A percentile compares a stretch with the other conserved stretches of the same genome.
These are phyloP conservation scores for Dorcoceras hygrometricum DNA, from an alignment of 257 asterid genomes.

Conservation along the genomic window DNA sequence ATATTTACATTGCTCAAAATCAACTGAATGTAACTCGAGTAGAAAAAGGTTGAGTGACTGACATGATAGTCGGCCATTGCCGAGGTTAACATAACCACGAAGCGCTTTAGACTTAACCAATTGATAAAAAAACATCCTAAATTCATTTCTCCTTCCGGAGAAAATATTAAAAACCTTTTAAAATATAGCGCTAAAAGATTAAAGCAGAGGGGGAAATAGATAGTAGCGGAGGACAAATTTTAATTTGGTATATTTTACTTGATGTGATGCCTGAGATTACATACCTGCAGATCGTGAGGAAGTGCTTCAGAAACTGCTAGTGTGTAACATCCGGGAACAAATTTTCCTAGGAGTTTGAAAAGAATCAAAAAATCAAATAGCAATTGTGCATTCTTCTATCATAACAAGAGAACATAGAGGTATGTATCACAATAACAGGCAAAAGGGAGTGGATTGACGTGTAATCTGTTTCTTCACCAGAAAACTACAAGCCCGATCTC, in stretches of 20 bases:
- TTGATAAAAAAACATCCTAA: not conserved
- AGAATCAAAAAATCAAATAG: conserved; percentile 16
- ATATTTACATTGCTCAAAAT: not conserved
- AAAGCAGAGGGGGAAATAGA: not conserved
- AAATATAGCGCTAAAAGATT: not conserved
- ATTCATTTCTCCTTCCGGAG: not conserved
- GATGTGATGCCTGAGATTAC: not conserved
- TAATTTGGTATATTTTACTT: not conserved
- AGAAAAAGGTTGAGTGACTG: conserved; percentile 5
- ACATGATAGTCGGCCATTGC: not conserved
- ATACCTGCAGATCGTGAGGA: conserved; percentile 66
- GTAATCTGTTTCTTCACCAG: not conserved
- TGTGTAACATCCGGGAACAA: conserved; percentile 89
- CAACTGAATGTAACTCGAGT: not conserved
- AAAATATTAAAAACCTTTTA: not conserved
- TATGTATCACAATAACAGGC: not conserved
- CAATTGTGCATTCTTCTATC: not conserved
- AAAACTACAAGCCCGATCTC: not conserved
- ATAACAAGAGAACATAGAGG: not conserved
- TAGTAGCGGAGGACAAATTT: not conserved
- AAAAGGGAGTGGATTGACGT: not conserved
- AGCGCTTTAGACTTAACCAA: conserved; percentile 1
- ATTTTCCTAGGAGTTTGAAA: conserved; percentile 47
- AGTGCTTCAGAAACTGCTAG: conserved; percentile 91
- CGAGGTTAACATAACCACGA: not conserved